Conservation (phyloP, 2,329 filamentous ascomycete species). For the Balansia obtecta region DNA sequence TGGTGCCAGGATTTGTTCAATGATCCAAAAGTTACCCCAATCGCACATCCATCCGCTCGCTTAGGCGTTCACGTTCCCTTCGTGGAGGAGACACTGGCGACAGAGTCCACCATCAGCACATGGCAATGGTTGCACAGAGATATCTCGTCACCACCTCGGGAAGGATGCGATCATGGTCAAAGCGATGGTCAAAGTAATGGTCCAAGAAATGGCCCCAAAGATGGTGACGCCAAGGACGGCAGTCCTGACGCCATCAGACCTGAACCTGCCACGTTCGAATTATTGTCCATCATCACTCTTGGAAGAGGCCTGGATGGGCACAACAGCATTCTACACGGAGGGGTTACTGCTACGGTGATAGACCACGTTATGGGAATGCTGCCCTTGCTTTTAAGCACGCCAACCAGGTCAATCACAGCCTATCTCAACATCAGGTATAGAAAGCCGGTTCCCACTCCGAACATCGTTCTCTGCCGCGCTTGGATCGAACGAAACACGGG, state of each 20-base stretch:
- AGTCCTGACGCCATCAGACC: too few relatives aligned
- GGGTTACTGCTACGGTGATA: background rate
- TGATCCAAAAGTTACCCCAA: background rate
- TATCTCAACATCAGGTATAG: background rate
- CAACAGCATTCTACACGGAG: background rate
- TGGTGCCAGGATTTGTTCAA: background rate
- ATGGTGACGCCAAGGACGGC: too few relatives aligned
- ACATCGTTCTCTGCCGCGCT: background rate
- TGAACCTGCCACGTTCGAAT: background rate
- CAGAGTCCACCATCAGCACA: background rate
- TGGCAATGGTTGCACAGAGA: background rate
- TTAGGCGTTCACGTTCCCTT: background rate
- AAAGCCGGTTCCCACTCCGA: background rate
- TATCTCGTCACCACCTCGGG: background rate
- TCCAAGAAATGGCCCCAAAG: too few relatives aligned
- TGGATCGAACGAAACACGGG: background rate
- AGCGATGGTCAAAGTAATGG: background rate
- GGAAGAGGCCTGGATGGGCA: background rate
- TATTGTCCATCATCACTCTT: background rate
- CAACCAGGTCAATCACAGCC: background rate
- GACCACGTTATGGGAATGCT: background rate
- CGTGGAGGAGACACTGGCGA: background rate
- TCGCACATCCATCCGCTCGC: background rate
- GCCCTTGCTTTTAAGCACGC: background rate
- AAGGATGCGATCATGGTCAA: background rate